Evolutionary conservation across 768 basidiomycete genomes (phyloP).

Genomic region (Podaxis rugospora): DNA sequence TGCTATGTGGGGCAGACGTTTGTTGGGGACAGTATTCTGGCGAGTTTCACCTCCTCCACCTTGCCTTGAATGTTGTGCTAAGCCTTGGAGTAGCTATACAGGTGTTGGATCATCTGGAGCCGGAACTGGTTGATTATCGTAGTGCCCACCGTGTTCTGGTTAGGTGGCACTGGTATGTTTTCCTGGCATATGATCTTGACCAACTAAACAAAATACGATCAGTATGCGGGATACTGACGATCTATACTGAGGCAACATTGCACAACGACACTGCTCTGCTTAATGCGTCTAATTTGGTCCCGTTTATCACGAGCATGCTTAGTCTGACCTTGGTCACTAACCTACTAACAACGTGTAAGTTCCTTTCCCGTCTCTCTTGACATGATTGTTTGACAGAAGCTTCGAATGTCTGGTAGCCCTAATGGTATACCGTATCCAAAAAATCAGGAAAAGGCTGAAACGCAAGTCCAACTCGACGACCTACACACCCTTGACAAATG

Average conservation of each 20-base stretch:
- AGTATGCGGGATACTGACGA: constrained; percentile 31
- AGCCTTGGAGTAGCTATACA: constrained; percentile 24
- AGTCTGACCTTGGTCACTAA: constrained; percentile 34
- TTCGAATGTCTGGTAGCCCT: constrained; percentile 20
- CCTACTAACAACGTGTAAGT: constrained; percentile 33
- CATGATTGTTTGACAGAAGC: not conserved
- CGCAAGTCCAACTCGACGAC: constrained; percentile 16
- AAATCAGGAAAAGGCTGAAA: constrained; percentile 22
- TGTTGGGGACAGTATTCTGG: constrained; percentile 40
- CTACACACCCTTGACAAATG: constrained; percentile 23
- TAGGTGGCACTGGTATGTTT: constrained; percentile 27
- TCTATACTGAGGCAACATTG: constrained; percentile 28
- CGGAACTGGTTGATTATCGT: constrained; percentile 26
- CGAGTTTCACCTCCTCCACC: constrained; percentile 11
- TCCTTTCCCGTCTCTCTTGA: not conserved
- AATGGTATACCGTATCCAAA: constrained; percentile 35
- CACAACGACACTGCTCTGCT: constrained; percentile 18
- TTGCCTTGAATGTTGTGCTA: not conserved
- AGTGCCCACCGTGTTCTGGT: constrained; percentile 28
- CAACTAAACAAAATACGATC: not conserved
- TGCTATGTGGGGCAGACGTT: constrained; percentile 38
- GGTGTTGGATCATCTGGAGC: constrained; percentile 35
- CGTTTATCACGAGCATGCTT: constrained; percentile 34
- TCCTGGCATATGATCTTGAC: not conserved
- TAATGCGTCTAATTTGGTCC: constrained; percentile 25